Conservation (phyloP, 257 asterid species). For the Linderniella brevidens region DNA sequence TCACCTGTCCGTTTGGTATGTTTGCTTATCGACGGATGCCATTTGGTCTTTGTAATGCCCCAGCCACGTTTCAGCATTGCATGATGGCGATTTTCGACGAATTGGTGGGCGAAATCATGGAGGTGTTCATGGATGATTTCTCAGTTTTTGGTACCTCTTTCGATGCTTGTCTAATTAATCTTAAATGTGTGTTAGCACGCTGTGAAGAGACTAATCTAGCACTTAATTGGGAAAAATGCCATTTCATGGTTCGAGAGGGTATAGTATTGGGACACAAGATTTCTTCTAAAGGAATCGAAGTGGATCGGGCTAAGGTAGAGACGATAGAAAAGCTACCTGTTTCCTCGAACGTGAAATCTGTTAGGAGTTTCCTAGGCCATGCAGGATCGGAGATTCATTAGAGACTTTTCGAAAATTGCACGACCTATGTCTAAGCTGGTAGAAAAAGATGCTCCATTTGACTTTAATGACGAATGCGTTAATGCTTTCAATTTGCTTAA, state of each 20-base stretch:
- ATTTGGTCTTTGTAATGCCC: background rate
- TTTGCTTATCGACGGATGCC: background rate
- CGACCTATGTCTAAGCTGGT: too few species aligned
- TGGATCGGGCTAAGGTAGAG: background rate
- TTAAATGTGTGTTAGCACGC: background rate
- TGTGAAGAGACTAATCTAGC: background rate
- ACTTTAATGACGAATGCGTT: too few species aligned
- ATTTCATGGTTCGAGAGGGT: constrained; percentile 1
- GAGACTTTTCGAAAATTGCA: too few species aligned
- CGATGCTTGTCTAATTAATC: background rate
- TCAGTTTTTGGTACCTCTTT: background rate
- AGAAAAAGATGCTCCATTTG: too few species aligned
- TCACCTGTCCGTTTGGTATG: background rate
- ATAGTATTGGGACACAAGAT: background rate
- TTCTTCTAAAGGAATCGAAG: background rate
- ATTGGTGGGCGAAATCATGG: background rate
- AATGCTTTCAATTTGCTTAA: too few species aligned
- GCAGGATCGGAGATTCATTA: too few species aligned
- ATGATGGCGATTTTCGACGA: background rate
- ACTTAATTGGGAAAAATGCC: background rate
- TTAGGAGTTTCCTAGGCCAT: background rate
- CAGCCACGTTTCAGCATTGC: background rate
- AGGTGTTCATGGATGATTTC: background rate
- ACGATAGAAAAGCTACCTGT: background rate
- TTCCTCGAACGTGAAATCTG: background rate